Percentiles rank a stretch among this genome's conserved stretches.
These are phyloP conservation scores for Gonium pectorale DNA, from an alignment of 139 green algal genomes.

Conservation along the genomic window DNA sequence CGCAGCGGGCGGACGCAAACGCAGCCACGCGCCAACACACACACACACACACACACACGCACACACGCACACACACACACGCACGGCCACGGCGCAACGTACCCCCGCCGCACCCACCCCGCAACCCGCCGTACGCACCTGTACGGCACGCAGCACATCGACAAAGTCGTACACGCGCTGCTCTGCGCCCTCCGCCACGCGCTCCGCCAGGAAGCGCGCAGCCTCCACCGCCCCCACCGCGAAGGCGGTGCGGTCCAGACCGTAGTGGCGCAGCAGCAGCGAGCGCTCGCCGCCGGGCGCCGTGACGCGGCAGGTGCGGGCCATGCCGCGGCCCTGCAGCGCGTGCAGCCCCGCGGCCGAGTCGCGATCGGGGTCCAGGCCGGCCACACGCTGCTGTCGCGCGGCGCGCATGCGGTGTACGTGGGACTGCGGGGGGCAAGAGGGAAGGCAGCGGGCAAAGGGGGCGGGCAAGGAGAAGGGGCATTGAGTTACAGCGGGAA, in stretches of 20 bases:
- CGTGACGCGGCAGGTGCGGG: conserved; percentile 16
- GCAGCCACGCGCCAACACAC: too few species aligned
- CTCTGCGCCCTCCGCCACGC: conserved; percentile 64
- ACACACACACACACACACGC: too few species aligned
- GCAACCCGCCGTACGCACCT: too few species aligned
- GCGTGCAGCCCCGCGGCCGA: conserved; percentile 1
- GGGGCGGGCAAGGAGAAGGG: too few species aligned
- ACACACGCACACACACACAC: too few species aligned
- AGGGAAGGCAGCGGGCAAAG: too few species aligned
- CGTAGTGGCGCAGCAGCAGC: conserved; percentile 37
- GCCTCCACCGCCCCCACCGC: conserved; percentile 95
- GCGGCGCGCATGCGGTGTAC: conserved; percentile 15
- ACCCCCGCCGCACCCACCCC: too few species aligned
- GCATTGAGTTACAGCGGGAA: too few species aligned
- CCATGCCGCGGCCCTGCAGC: conserved; percentile 25
- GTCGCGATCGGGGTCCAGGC: conserved; percentile 5
- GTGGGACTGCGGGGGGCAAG: conserved; percentile 20
- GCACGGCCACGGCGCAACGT: too few species aligned
- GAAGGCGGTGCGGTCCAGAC: conserved; percentile 67
- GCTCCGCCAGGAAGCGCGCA: conserved; percentile 81
- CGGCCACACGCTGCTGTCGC: neutral
- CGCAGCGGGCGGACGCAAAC: too few species aligned
- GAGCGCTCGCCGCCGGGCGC: neutral
- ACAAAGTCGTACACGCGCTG: conserved; percentile 97
- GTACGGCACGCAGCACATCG: conserved; percentile 84